A percentile compares a stretch with the other conserved stretches of the same genome.
phyloP scores from a whole-genome alignment of 441 rosid species.

The Adansonia rubrostipa region DNA sequence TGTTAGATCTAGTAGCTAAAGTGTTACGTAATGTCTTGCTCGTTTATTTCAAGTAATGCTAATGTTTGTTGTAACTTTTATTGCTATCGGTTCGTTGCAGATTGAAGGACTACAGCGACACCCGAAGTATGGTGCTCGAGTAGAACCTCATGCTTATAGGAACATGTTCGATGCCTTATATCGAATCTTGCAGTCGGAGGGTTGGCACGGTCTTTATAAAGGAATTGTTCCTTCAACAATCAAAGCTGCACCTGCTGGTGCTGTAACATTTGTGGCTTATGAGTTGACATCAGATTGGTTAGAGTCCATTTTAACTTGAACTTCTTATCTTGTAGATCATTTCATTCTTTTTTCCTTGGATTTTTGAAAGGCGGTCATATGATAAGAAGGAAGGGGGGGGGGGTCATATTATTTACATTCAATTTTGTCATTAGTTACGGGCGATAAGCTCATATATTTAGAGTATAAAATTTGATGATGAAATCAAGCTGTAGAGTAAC shows the following conservation, averaged over 20 bases:
- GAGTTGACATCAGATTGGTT: constrained; percentile 83
- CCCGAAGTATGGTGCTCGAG: constrained; percentile 84
- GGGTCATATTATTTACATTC: constrained; percentile 14
- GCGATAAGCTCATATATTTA: constrained; percentile 10
- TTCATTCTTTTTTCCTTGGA: constrained; percentile 36
- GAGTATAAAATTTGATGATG: constrained; percentile 8
- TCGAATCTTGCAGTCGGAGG: constrained; percentile 65
- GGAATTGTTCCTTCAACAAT: constrained; percentile 94
- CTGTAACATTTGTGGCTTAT: constrained; percentile 88
- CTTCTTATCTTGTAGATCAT: constrained; percentile 22
- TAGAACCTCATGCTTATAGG: constrained; percentile 70
- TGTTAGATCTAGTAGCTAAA: background rate
- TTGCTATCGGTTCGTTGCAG: constrained; percentile 46
- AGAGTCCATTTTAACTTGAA: constrained; percentile 55
- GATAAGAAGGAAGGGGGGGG: background rate
- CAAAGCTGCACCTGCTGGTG: constrained; percentile 99
- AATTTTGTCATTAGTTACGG: constrained; percentile 12
- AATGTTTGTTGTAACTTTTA: background rate
- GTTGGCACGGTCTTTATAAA: constrained; percentile 92
- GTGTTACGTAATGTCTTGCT: background rate
- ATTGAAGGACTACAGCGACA: constrained; percentile 91
- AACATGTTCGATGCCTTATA: constrained; percentile 79
- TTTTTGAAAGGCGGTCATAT: constrained; percentile 16
- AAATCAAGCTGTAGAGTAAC: constrained; percentile 6
- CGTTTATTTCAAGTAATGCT: background rate